Evolutionary conservation across 2,329 filamentous ascomycete species (phyloP).

Genomic region (Fusarium floridanum): DNA sequence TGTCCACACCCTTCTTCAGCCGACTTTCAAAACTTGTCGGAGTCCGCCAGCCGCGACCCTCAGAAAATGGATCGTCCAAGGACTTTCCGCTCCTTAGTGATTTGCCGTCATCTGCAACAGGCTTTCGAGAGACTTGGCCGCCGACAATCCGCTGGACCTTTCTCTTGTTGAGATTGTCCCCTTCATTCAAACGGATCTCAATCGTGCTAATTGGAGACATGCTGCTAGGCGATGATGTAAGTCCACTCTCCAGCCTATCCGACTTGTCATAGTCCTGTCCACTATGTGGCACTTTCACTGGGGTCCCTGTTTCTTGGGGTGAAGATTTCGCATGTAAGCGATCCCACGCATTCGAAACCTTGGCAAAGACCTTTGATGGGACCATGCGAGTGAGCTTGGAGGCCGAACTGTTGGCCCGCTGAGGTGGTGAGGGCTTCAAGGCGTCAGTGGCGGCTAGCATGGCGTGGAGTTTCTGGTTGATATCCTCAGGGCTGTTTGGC

Average conservation of each 20-base stretch:
- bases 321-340: conserved; percentile 48
- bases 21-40: conserved; percentile 43
- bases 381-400: conserved; percentile 48
- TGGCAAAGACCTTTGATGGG: conserved; percentile 50
- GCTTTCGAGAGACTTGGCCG: conserved; percentile 48
- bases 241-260: conserved; percentile 15
- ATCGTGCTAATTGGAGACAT: conserved; percentile 47
- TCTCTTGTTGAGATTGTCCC: conserved; percentile 50
- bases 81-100: conserved; percentile 43
- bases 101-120: conserved; percentile 47
- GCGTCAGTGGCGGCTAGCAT: conserved; percentile 55
- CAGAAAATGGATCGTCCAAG: conserved; percentile 50
- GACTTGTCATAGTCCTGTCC: conserved; percentile 1
- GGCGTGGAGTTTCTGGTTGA: conserved; percentile 51
- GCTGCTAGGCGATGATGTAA: conserved; percentile 13
- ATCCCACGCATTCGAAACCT: conserved; percentile 52
- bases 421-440: conserved; percentile 49
- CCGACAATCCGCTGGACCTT: conserved; percentile 53
- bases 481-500: conserved; percentile 38
- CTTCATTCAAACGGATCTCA: conserved; percentile 53
- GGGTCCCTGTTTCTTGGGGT: conserved; percentile 33
- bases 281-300: background rate
- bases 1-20: conserved; percentile 28
- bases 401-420: conserved; percentile 13
- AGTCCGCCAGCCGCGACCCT: conserved; percentile 29